phyloP scores from a whole-genome alignment of 805 yeast species.

The Candida nitratophila region DNA sequence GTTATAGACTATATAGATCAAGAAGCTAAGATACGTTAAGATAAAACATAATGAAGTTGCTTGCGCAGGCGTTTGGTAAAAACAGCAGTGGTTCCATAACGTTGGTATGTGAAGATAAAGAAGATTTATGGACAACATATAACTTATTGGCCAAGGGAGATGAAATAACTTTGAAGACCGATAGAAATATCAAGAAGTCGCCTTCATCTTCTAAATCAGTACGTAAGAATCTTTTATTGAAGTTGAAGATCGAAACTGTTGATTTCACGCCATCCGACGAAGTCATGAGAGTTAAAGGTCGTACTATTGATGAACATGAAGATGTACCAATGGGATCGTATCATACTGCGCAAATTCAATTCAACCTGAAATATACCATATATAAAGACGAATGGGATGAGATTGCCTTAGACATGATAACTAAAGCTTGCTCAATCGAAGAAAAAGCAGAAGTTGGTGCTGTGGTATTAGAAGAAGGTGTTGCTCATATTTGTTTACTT shows the following conservation, averaged over 20 bases:
- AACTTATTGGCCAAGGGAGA: slow-evolving; percentile 76
- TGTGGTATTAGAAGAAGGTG: slow-evolving; percentile 86
- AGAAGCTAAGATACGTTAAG: no score
- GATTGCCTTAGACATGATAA: slow-evolving; percentile 52
- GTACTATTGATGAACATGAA: slow-evolving; percentile 57
- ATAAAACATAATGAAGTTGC: slow-evolving; percentile 52
- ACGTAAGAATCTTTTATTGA: slow-evolving; percentile 55
- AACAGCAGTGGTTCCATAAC: slow-evolving; percentile 61
- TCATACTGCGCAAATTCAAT: slow-evolving; percentile 79
- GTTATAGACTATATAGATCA: no score
- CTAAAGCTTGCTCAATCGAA: slow-evolving; percentile 68
- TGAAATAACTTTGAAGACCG: slow-evolving; percentile 60
- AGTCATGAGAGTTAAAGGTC: slow-evolving; percentile 73
- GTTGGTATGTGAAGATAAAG: slow-evolving; percentile 77
- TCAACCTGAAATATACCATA: slow-evolving; percentile 60
- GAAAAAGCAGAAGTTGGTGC: slow-evolving; percentile 90
- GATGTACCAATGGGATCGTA: slow-evolving; percentile 81
- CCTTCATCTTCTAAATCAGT: slow-evolving; percentile 26
- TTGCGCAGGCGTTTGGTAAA: slow-evolving; percentile 42
- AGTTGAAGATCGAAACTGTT: slow-evolving; percentile 53
- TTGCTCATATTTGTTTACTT: slow-evolving; percentile 84
- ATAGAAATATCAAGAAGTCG: slow-evolving; percentile 48
- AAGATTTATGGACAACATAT: slow-evolving; percentile 85
- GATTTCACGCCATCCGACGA: slow-evolving; percentile 79
- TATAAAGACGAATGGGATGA: slow-evolving; percentile 78